phyloP scores from a whole-genome alignment of 805 yeast genomes.

The Teunomyces panamensis region DNA sequence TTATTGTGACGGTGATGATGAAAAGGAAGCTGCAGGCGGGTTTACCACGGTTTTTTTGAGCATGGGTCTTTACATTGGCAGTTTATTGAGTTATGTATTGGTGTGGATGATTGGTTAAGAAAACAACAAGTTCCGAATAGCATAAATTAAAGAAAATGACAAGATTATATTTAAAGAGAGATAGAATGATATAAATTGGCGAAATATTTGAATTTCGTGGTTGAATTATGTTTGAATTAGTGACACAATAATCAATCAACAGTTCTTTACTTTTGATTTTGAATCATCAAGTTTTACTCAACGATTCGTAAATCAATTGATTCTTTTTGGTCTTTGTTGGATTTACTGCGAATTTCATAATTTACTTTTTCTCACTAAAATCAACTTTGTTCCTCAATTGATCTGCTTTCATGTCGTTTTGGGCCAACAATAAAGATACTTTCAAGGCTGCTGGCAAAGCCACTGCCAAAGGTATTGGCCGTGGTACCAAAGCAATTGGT shows the following conservation, averaged over 20 bases:
- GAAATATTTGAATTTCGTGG: too few relatives aligned
- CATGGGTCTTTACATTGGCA: constrained; percentile 75
- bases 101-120: constrained; percentile 26
- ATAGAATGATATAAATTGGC: too few relatives aligned
- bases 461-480: constrained; percentile 50
- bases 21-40: constrained; percentile 92
- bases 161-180: too few relatives aligned
- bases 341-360: too few relatives aligned
- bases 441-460: constrained; percentile 50
- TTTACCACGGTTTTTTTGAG: constrained; percentile 79
- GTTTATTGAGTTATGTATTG: constrained; percentile 68
- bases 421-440: constrained; percentile 52
- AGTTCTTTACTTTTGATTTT: too few relatives aligned
- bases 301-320: too few relatives aligned
- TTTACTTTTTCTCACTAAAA: background rate
- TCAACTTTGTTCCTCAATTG: background rate
- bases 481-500: constrained; percentile 46
- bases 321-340: too few relatives aligned
- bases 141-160: too few relatives aligned
- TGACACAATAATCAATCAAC: too few relatives aligned
- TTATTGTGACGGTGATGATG: constrained; percentile 57
- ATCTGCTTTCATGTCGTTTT: constrained; percentile 28
- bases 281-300: too few relatives aligned
- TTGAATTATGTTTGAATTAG: too few relatives aligned
- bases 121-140: too few relatives aligned